These are phyloP conservation scores for Eurotiales sp. DNA, from an alignment of 2,329 filamentous ascomycete species.

Conservation along the genomic window DNA sequence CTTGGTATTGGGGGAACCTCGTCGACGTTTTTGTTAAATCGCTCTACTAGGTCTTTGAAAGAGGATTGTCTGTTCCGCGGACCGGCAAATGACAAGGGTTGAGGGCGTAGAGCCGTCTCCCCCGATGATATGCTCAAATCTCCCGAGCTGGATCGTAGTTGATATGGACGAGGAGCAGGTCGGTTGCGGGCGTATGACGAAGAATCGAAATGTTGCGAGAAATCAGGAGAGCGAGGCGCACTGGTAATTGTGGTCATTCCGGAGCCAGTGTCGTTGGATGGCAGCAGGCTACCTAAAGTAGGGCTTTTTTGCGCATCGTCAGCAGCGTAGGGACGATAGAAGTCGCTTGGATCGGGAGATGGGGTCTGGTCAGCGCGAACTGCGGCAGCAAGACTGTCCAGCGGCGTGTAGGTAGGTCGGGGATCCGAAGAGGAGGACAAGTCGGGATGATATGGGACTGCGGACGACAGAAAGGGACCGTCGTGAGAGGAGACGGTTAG, in stretches of 20 bases:
- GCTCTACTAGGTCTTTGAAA: constrained; percentile 75
- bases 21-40: constrained; percentile 65
- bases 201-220: constrained; percentile 23
- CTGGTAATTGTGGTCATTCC: constrained; percentile 22
- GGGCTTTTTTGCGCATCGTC: constrained; percentile 25
- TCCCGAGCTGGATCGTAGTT: constrained; percentile 32
- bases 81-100: constrained; percentile 15
- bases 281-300: constrained; percentile 19
- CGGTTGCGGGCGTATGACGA: constrained; percentile 19
- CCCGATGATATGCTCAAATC: constrained; percentile 22
- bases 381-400: constrained; percentile 4
- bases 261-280: constrained; percentile 17
- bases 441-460: constrained; percentile 26
- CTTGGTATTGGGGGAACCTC: constrained; percentile 41
- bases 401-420: background rate
- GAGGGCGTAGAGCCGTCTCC: constrained; percentile 19
- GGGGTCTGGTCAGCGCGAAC: constrained; percentile 21
- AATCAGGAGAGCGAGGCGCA: constrained; percentile 12
- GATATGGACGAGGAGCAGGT: constrained; percentile 19
- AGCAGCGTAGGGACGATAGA: constrained; percentile 46
- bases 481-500: constrained; percentile 25
- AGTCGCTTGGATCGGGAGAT: constrained; percentile 49
- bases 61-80: constrained; percentile 55
- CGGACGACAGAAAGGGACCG: constrained; percentile 20
- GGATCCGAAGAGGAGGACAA: background rate